Base-by-base conservation (phyloP, 2,329 filamentous ascomycete species). In the Aspergillus caelatus region DNA sequence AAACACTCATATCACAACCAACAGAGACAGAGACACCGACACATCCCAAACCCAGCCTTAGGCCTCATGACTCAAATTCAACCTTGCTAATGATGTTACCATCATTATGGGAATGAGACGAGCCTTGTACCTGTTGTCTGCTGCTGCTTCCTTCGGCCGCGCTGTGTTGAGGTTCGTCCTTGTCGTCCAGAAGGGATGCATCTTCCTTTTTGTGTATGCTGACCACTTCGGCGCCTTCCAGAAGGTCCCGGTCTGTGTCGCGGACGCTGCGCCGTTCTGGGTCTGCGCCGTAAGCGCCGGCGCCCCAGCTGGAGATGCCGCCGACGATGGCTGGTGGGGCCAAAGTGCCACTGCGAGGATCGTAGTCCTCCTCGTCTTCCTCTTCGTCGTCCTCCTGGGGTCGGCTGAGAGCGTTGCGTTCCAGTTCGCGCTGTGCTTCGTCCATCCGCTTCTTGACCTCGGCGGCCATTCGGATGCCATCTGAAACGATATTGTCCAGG, bases 401-500 rank as follows among this genome's bases (percentile, higher is more conserved):
- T 82, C 71, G 89, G 83, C 52, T 85, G 80, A 89, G 79, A 0
- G 90, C 91, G 64, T 93, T 94, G 78, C 89, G 91, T 78, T 97
- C 94, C 68, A 97, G 81, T 74, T 98, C 94, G 70, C 89, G 89
- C 78, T 97, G 94, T 3, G 94, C 94, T 75, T 99, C 95, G 67
- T 99, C 94, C 90, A 98, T 97, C 52, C 94, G 86, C 71, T 94
- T 88, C 68, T 91, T 86, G 58, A 99, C 94, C 77, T 99, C 95
- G 0, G 91, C 92, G 0, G 95, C 95, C 63, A 98, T 94, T 39
- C 94, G 90, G 89, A 98, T 97, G 48, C 95, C 95, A 75, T 99
- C 95, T 1, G 91, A 96, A 67, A 98, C 95, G 71, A 99, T 98
- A 71, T 96, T 97, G 80, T 99, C 95, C 45, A 99, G 83, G 63